Conservation (phyloP, 176 grass and related monocot genomes). For the Lolium rigidum region DNA sequence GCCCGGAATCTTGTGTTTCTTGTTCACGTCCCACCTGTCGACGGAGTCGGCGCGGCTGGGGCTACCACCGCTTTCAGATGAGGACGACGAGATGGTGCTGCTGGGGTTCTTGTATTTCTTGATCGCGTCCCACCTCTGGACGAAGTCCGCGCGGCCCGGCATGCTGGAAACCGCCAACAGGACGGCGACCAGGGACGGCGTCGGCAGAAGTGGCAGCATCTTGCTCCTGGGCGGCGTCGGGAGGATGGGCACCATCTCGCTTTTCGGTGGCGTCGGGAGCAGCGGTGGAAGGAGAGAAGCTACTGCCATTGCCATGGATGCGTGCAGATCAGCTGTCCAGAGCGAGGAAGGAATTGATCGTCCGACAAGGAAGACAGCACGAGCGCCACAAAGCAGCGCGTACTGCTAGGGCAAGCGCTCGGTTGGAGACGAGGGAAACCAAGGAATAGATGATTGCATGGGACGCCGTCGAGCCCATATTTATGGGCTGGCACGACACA, state of each 20-base stretch:
- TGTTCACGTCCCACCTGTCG: neutral
- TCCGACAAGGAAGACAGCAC: too few relatives aligned
- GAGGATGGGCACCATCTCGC: neutral
- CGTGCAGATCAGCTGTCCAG: too few relatives aligned
- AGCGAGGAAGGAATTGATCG: too few relatives aligned
- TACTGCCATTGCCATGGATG: neutral
- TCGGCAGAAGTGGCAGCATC: neutral
- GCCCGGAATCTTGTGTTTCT: neutral
- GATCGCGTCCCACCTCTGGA: neutral
- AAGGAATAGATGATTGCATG: too few relatives aligned
- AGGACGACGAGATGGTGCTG: neutral
- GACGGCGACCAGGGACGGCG: neutral
- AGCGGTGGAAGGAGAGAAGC: neutral
- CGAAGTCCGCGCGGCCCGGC: neutral
- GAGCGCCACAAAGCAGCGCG: too few relatives aligned
- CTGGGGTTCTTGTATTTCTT: neutral
- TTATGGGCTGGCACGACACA: too few relatives aligned
- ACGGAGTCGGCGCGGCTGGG: neutral
- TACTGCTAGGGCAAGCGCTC: too few relatives aligned
- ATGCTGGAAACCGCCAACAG: neutral
- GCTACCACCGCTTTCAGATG: neutral
- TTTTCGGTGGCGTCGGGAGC: constrained; percentile 23
- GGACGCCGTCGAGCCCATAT: too few relatives aligned
- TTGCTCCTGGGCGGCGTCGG: neutral
- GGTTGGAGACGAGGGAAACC: too few relatives aligned